Conservation (phyloP, 2,329 filamentous ascomycete genomes). For the Colletotrichum horii region DNA sequence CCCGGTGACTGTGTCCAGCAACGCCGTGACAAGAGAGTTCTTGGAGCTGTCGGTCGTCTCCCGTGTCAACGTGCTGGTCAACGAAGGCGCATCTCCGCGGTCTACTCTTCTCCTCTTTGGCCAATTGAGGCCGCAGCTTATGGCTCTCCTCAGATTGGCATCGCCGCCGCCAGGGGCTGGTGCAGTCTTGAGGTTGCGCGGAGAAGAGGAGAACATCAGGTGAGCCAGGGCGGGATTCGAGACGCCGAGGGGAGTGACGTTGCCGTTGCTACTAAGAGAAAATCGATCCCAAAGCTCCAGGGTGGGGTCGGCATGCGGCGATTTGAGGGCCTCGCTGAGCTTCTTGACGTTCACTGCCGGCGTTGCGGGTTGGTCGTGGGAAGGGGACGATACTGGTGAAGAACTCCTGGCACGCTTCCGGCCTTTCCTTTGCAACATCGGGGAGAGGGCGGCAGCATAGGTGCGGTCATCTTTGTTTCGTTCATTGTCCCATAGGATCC, state of each 20-base stretch:
- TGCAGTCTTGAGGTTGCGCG: slow-evolving; percentile 57
- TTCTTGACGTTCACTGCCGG: slow-evolving; percentile 63
- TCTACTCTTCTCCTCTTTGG: slow-evolving; percentile 72
- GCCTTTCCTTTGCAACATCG: slow-evolving; percentile 53
- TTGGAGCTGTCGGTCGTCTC: slow-evolving; percentile 58
- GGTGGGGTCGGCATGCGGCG: slow-evolving; percentile 74
- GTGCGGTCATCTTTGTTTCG: slow-evolving; percentile 48
- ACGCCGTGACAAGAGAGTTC: slow-evolving; percentile 61
- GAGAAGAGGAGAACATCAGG: slow-evolving; percentile 74
- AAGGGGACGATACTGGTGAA: slow-evolving; percentile 74
- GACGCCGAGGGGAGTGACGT: slow-evolving; percentile 47
- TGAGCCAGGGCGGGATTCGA: slow-evolving; percentile 66
- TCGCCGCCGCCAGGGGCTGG: slow-evolving; percentile 42
- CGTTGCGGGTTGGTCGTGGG: slow-evolving; percentile 46
- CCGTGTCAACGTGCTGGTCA: slow-evolving; percentile 36
- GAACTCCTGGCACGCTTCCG: slow-evolving; percentile 77
- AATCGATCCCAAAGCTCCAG: slow-evolving; percentile 81
- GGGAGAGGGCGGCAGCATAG: slow-evolving; percentile 48
- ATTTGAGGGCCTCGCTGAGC: slow-evolving; percentile 64
- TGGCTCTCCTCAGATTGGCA: slow-evolving; percentile 63
- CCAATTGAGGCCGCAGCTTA: slow-evolving; percentile 74
- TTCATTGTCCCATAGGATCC: slow-evolving; percentile 64
- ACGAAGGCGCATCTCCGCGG: slow-evolving; percentile 42
- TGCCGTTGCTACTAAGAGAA: slow-evolving; percentile 53
- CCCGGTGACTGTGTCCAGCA: slow-evolving; percentile 69